These are phyloP conservation scores for Pulveroboletus sp. DNA, from an alignment of 768 basidiomycete species.

Conservation along the genomic window DNA sequence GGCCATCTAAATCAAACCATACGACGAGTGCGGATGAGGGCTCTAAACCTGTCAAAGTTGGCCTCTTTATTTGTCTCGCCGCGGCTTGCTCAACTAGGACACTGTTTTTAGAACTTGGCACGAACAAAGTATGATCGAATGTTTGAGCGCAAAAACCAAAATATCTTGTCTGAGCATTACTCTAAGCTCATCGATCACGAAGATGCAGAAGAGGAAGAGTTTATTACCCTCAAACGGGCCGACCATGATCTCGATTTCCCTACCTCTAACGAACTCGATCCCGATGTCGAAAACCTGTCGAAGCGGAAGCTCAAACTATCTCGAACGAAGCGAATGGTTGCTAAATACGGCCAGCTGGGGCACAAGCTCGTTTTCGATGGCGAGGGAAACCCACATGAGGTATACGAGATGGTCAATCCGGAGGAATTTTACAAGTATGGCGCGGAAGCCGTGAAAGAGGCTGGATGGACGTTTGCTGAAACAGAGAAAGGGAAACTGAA, in stretches of 20 bases:
- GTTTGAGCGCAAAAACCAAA: conserved; percentile 96
- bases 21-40: neutral
- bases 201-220: conserved; percentile 54
- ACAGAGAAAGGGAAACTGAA: conserved; percentile 70
- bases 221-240: conserved; percentile 89
- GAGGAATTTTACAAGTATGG: conserved; percentile 71
- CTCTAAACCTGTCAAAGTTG: conserved; percentile 40
- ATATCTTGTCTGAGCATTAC: conserved; percentile 87
- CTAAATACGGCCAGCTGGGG: conserved; percentile 52
- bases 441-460: conserved; percentile 57
- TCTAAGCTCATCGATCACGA: conserved; percentile 76
- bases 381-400: conserved; percentile 69
- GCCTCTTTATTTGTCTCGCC: conserved; percentile 6
- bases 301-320: conserved; percentile 82
- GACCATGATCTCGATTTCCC: conserved; percentile 77
- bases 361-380: conserved; percentile 90
- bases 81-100: neutral
- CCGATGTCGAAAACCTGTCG: conserved; percentile 54
- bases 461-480: conserved; percentile 65
- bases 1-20: neutral
- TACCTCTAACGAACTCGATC: conserved; percentile 29
- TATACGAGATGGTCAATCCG: conserved; percentile 78
- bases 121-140: conserved; percentile 97
- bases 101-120: conserved; percentile 37
- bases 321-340: conserved; percentile 64